Evolutionary conservation across 2,329 filamentous ascomycete species (phyloP).

Genomic region (Tetracladium maxilliforme): DNA sequence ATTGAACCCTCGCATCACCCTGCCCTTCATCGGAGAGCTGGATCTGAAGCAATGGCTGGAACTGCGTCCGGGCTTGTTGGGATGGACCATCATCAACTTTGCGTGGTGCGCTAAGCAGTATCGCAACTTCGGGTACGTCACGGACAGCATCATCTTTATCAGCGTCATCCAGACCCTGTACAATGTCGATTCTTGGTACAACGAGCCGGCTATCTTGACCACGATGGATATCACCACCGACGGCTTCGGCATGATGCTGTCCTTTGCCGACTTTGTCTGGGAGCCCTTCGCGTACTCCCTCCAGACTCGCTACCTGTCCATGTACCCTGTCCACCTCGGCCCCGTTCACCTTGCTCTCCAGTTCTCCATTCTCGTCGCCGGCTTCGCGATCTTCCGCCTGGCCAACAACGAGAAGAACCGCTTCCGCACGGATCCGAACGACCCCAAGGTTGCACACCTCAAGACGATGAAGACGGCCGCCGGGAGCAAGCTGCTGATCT

Average conservation of each 20-base stretch:
- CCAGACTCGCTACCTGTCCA: conserved; percentile 71
- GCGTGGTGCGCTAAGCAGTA: conserved; percentile 82
- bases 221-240: conserved; percentile 92
- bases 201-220: conserved; percentile 78
- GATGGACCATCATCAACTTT: conserved; percentile 76
- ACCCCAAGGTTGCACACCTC: conserved; percentile 66
- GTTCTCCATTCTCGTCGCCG: conserved; percentile 49
- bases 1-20: conserved; percentile 70
- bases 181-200: conserved; percentile 70
- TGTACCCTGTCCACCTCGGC: conserved; percentile 71
- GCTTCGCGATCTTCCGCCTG: conserved; percentile 88
- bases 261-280: conserved; percentile 88
- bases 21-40: conserved; percentile 70
- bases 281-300: conserved; percentile 79
- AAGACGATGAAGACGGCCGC: conserved; percentile 73
- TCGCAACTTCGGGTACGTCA: conserved; percentile 66
- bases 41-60: conserved; percentile 88
- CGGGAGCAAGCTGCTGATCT: conserved; percentile 67
- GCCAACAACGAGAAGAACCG: conserved; percentile 90
- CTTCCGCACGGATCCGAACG: conserved; percentile 76
- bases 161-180: conserved; percentile 69
- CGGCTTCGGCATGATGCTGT: conserved; percentile 89
- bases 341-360: conserved; percentile 48
- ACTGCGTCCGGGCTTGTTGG: conserved; percentile 79
- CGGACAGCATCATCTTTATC: conserved; percentile 73